Conservation (phyloP, 106 monocot genomes). For the Triglochin maritima region DNA sequence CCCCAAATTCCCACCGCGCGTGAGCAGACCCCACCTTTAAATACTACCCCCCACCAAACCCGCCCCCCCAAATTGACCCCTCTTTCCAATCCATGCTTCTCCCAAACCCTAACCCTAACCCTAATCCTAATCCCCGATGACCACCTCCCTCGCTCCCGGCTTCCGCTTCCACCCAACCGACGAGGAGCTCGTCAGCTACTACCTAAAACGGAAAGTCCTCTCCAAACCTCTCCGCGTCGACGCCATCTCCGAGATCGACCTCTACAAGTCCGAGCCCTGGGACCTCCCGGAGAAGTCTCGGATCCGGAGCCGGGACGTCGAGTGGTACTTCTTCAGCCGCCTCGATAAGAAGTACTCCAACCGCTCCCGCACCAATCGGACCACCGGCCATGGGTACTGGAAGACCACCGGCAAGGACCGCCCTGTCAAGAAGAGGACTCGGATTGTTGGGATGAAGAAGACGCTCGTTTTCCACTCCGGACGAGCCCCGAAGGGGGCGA, state of each 20-base stretch:
- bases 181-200: conserved; percentile 21
- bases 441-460: conserved; percentile 65
- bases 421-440: conserved; percentile 13
- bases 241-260: conserved; percentile 23
- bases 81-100: neutral
- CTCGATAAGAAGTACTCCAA: conserved; percentile 73
- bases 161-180: conserved; percentile 28
- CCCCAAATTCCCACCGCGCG: too few species aligned
- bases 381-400: conserved; percentile 65
- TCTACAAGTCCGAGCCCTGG: conserved; percentile 22
- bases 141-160: conserved; percentile 13
- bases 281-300: conserved; percentile 34
- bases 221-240: conserved; percentile 12
- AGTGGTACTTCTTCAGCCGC: conserved; percentile 85
- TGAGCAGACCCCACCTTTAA: too few species aligned
- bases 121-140: neutral
- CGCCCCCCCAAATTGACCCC: too few species aligned
- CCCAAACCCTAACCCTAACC: neutral
- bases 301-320: conserved; percentile 40
- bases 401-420: conserved; percentile 92
- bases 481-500: conserved; percentile 44
- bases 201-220: conserved; percentile 18
- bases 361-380: conserved; percentile 58
- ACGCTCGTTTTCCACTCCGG: conserved; percentile 73
- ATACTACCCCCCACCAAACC: too few species aligned